Percentiles rank a stretch among this genome's conserved stretches.
Conservation (phyloP, 306 rosid species). For the Vicia faba region DNA sequence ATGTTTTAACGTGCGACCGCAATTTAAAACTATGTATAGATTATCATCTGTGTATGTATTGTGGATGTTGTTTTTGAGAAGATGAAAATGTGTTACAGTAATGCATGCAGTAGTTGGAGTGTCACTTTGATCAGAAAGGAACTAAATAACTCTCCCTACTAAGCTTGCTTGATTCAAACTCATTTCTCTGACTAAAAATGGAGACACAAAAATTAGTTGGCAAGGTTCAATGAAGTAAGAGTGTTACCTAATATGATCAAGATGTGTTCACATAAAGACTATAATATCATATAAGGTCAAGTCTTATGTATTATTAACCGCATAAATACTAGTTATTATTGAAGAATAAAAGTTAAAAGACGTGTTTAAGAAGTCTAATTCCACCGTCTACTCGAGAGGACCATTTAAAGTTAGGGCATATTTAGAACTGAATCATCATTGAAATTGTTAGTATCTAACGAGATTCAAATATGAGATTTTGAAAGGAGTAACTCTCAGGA, state of each 20-base stretch:
- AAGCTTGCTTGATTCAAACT: slow-evolving; percentile 54
- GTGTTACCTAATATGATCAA: slow-evolving; percentile 30
- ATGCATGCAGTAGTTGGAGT: slow-evolving; percentile 36
- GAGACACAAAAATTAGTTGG: slow-evolving; percentile 37
- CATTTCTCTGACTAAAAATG: slow-evolving; percentile 46
- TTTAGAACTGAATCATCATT: too few species aligned
- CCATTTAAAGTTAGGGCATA: too few species aligned
- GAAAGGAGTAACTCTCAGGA: too few species aligned
- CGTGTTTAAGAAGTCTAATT: too few species aligned
- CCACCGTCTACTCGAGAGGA: too few species aligned
- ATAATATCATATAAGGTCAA: not conserved
- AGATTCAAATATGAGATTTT: too few species aligned
- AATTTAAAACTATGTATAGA: too few species aligned
- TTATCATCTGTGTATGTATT: not conserved
- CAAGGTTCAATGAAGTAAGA: slow-evolving; percentile 13
- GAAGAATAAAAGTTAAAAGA: too few species aligned
- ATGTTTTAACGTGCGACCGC: too few species aligned
- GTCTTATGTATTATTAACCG: not conserved
- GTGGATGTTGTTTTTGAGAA: not conserved
- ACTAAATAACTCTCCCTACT: slow-evolving; percentile 45
- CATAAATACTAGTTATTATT: not conserved
- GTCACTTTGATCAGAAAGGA: slow-evolving; percentile 42
- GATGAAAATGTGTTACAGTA: not conserved
- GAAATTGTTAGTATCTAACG: too few species aligned
- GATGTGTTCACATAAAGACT: not conserved